Evolutionary conservation across 257 asterid species (phyloP).

Genomic region (Solanum arcanum): DNA sequence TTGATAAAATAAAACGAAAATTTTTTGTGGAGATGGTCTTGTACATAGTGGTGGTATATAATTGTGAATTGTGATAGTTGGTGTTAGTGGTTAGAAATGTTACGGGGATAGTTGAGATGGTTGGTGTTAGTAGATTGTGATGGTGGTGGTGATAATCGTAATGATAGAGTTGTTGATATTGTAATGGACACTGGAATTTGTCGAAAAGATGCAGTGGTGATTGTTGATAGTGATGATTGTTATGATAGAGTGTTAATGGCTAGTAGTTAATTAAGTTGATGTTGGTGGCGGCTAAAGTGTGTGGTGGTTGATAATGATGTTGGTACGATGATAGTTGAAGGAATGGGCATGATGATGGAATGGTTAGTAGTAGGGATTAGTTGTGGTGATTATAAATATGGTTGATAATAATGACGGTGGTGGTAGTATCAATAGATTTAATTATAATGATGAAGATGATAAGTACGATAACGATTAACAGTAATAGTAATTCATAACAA

Average conservation of each 20-base stretch:
- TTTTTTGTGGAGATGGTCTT: too few relatives aligned
- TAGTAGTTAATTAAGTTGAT: not conserved
- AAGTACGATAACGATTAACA: too few relatives aligned
- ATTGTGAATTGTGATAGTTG: not conserved
- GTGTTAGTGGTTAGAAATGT: not conserved
- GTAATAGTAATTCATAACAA: fast-evolving
- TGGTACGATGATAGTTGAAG: not conserved
- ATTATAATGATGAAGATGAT: not conserved
- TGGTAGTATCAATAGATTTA: not conserved
- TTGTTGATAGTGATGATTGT: not conserved
- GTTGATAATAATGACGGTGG: too few relatives aligned
- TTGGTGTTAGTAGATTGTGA: not conserved
- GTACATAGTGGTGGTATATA: not conserved
- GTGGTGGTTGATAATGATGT: not conserved
- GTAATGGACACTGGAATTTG: not conserved
- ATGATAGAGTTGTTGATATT: not conserved
- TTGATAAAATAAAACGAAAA: too few relatives aligned
- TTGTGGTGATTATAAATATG: too few relatives aligned
- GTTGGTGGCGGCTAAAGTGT: not conserved
- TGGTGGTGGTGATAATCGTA: not conserved
- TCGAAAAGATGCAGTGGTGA: not conserved
- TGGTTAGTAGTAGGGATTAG: not conserved
- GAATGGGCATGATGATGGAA: not conserved
- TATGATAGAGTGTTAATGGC: not conserved
- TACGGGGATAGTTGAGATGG: not conserved